Evolutionary conservation across 495 filamentous ascomycete species (phyloP), one percentile per base, ranked within the genome.

Genomic region (Aspergillus biplanus): DNA sequence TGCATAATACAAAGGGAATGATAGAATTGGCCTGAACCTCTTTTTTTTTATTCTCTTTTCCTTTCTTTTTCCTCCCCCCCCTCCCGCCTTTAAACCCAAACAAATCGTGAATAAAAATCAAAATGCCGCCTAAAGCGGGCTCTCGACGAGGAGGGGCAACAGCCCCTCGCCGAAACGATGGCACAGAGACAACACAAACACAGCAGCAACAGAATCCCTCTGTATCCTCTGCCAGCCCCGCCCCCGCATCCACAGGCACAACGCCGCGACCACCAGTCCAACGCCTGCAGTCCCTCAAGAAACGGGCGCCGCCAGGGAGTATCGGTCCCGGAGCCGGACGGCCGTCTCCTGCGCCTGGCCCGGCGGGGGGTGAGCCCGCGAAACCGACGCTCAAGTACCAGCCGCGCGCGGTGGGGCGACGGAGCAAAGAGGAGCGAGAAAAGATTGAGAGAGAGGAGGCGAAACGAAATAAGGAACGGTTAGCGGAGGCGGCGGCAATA

Each of bases 391-490:
- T 85, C 34, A 86, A 85, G 59, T 81, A 79, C 55, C 73, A 79
- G 63, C 83, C 83, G 5, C 80, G 78, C 47, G 72, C 74, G 0
- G 73, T 78, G 5, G 67, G 66, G 5, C 83, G 82, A 8, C 81
- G 81, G 50, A 82, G 77, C 64, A 81, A 84, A 64, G 80, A 82
- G 59, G 83, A 84, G 64, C 80, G 82, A 61, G 82, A 84, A 35
- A 78, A 75, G 12, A 74, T 80, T 0, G 78, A 81, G 68, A 75
- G 75, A 52, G 70, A 78, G 18, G 83, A 86, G 62, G 75, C 76
- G 37, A 73, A 82, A 62, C 71, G 81, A 15, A 55, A 77, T 39
- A 80, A 76, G 37, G 79, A 79, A 62, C 73, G 81, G 46, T 57
- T 83, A 55, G 71, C 70, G 52, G 80, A 81, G 59, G 78, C 75